These are phyloP conservation scores for Ogataea saltuana DNA, from an alignment of 805 yeast species.

Conservation along the genomic window DNA sequence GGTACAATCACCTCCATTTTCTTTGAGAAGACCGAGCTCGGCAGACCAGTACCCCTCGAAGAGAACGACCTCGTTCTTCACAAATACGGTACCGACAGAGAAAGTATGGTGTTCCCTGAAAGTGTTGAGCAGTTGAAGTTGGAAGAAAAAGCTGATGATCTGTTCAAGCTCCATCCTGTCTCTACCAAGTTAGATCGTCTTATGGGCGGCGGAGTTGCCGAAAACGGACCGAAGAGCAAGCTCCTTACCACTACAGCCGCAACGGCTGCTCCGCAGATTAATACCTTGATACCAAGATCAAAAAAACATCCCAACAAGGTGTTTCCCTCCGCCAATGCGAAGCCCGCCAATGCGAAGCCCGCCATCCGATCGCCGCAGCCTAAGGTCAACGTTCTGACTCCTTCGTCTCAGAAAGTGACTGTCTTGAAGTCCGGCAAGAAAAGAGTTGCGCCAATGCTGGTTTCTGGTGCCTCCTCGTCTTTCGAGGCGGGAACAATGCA, in stretches of 20 bases:
- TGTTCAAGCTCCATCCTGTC: slow-evolving; percentile 18
- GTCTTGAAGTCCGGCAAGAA: slow-evolving; percentile 76
- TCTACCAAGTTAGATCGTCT: slow-evolving; percentile 41
- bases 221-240: slow-evolving; percentile 1
- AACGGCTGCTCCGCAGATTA: slow-evolving; percentile 20
- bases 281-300: slow-evolving; percentile 33
- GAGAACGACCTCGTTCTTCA: slow-evolving; percentile 69
- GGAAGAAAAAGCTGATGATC: slow-evolving; percentile 58
- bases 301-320: slow-evolving; percentile 34
- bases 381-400: slow-evolving; percentile 19
- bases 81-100: slow-evolving; percentile 86
- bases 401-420: slow-evolving; percentile 48
- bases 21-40: slow-evolving; percentile 67
- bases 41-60: slow-evolving; percentile 59
- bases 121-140: slow-evolving; percentile 73
- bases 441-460: slow-evolving; percentile 68
- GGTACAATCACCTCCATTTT: slow-evolving; percentile 71
- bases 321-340: slow-evolving; percentile 21
- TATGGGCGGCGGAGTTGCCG: slow-evolving; percentile 34
- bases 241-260: neutral
- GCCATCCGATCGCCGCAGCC: slow-evolving; percentile 4
- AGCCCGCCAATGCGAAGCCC: slow-evolving; percentile 14
- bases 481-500: slow-evolving; percentile 4
- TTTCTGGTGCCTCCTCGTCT: slow-evolving; percentile 44
- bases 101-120: slow-evolving; percentile 82